Percentiles rank a stretch among this genome's conserved stretches.
phyloP scores from a whole-genome alignment of 2,329 filamentous ascomycete genomes.

The Ophioceras dolichostomum region DNA sequence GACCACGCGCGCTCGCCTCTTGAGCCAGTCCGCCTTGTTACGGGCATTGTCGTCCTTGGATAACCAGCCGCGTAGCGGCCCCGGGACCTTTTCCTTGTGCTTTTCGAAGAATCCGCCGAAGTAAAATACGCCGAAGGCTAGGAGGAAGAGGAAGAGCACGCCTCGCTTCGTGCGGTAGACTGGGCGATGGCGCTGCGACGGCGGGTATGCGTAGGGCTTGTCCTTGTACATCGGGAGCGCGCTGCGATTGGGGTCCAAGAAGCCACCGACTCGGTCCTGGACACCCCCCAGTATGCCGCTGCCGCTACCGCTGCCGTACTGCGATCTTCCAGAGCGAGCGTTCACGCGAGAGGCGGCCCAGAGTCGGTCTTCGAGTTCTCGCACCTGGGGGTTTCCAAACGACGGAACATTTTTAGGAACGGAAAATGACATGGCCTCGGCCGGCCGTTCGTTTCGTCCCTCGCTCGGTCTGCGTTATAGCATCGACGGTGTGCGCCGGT shows the following conservation, averaged over 20 bases:
- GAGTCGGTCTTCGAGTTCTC: slow-evolving; percentile 51
- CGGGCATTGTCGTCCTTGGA: slow-evolving; percentile 29
- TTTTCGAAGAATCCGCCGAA: slow-evolving; percentile 50
- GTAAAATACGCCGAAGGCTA: slow-evolving; percentile 52
- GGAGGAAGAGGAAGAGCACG: slow-evolving; percentile 35
- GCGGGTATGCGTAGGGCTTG: slow-evolving; percentile 71
- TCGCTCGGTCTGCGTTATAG: no score
- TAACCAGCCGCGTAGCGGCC: slow-evolving; percentile 35
- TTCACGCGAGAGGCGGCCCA: slow-evolving; percentile 48
- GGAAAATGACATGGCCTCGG: slow-evolving; percentile 49
- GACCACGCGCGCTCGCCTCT: slow-evolving; percentile 67
- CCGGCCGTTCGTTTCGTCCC: slow-evolving; percentile 4
- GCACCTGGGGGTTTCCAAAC: slow-evolving; percentile 49
- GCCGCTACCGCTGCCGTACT: not conserved
- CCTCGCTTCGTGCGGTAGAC: slow-evolving; percentile 54
- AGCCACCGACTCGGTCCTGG: slow-evolving; percentile 34
- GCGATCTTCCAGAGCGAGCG: slow-evolving; percentile 25
- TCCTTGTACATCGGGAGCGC: slow-evolving; percentile 96
- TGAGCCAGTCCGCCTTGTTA: slow-evolving; percentile 56
- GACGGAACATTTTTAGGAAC: slow-evolving; percentile 59
- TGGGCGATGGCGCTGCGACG: slow-evolving; percentile 44
- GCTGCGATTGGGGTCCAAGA: slow-evolving; percentile 44
- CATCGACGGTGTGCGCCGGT: no score
- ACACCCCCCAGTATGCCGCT: slow-evolving; percentile 5
- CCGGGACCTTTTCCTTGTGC: slow-evolving; percentile 19